Percentiles rank a stretch among this genome's conserved stretches.
These are phyloP conservation scores for Beauveria sp. DNA, from an alignment of 2,329 filamentous ascomycete genomes.

Conservation along the genomic window DNA sequence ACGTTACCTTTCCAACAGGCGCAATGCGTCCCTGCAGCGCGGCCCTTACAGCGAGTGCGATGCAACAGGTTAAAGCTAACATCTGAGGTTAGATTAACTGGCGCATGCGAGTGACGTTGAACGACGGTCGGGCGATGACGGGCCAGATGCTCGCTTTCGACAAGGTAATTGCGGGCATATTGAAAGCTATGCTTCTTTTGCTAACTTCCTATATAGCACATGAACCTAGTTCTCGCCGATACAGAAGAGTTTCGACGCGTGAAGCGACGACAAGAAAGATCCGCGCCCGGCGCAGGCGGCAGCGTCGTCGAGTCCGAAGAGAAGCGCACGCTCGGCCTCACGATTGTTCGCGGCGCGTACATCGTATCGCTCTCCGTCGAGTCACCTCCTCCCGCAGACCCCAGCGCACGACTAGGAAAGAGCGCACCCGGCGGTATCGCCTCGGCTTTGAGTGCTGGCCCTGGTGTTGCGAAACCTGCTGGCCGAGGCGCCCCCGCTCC, in stretches of 20 bases:
- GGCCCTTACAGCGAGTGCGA: neutral
- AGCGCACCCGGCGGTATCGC: slow-evolving; percentile 60
- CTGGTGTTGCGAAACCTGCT: slow-evolving; percentile 84
- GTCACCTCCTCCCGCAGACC: slow-evolving; percentile 89
- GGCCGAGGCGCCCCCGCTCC: slow-evolving; percentile 69
- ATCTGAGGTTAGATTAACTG: slow-evolving; percentile 77
- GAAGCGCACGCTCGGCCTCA: slow-evolving; percentile 92
- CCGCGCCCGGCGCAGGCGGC: slow-evolving; percentile 48
- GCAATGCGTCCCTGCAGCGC: slow-evolving; percentile 8
- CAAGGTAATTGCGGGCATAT: slow-evolving; percentile 54
- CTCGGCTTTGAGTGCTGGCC: slow-evolving; percentile 69
- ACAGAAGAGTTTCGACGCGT: slow-evolving; percentile 95
- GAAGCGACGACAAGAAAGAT: slow-evolving; percentile 75
- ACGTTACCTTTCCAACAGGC: slow-evolving; percentile 32
- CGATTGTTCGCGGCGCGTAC: slow-evolving; percentile 88
- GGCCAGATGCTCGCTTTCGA: slow-evolving; percentile 98
- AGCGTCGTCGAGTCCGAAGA: slow-evolving; percentile 81
- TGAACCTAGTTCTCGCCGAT: slow-evolving; percentile 98
- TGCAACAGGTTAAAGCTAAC: neutral
- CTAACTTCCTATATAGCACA: slow-evolving; percentile 56
- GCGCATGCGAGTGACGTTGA: slow-evolving; percentile 94
- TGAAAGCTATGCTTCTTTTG: neutral
- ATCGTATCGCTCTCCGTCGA: slow-evolving; percentile 95
- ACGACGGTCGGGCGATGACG: slow-evolving; percentile 92
- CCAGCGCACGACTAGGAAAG: slow-evolving; percentile 79